Evolutionary conservation across 345 rosid genomes (phyloP), one percentile per base, ranked within the genome.

Genomic region (Salix exigua): DNA sequence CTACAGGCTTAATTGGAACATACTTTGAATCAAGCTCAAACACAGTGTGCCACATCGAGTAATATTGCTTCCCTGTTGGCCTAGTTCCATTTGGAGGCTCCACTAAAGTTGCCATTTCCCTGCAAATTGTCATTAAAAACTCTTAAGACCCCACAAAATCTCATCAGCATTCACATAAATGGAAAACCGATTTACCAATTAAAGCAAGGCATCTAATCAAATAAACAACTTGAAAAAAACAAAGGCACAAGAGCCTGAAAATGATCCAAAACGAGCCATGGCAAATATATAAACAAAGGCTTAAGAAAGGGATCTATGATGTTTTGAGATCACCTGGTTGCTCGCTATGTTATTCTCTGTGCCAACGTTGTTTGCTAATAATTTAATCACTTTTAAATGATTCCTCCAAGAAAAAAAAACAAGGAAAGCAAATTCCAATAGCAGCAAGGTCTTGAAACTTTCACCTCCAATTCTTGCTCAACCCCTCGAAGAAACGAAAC

Each of bases 21-120:
- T 94, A 93, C 51, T 89, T 90, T 2, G 91, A 88, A 73, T 94
- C 97, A 66, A 94, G 85, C 87, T 94, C 97, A 68, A 91, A 91
- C 81, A 90, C 77, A 50, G 85, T 89, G 72, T 89, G 89, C 96
- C 94, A 92, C 91, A 94, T 89, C 7, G 87, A 89, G 82, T 77
- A 94, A 81, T 89, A 90, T 77, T 92, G 94, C 77, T 92, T 94
- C 71, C 97, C 94, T 72, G 70, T 68, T 6, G 78, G 70, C 62
- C 68, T 55, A 62, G 80, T 48, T 33, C 92, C 97, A 73, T 88
- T 83, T 1, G 95, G 97, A 50, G 98, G 97, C 77, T 94, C 95
- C 77, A 94, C 92, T 19, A 79, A 83, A 60, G 89, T 88, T 6
- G 95, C 92, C 95, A 90, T 91, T 78, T 65, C 80, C 87, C 86